These are phyloP conservation scores for Ramichloridium luteum DNA, from an alignment of 2,329 filamentous ascomycete genomes.

Conservation along the genomic window DNA sequence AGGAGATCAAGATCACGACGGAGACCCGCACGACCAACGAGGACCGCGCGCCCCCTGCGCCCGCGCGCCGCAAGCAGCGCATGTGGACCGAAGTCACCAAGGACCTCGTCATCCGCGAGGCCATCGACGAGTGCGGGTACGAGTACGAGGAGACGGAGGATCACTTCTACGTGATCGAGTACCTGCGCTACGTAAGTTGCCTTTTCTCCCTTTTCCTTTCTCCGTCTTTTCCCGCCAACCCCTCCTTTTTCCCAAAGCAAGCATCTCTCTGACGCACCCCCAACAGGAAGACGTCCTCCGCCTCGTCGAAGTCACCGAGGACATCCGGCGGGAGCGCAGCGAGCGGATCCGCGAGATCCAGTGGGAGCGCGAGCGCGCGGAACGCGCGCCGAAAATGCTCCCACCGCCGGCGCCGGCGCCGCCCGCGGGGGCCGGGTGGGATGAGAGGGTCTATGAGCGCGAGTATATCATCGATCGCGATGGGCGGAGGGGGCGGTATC, in stretches of 20 bases:
- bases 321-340: slow-evolving; percentile 57
- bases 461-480: slow-evolving; percentile 53
- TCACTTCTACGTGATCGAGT: slow-evolving; percentile 89
- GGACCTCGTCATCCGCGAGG: slow-evolving; percentile 75
- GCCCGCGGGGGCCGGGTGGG: slow-evolving; percentile 40
- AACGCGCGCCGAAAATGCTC: slow-evolving; percentile 41
- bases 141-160: slow-evolving; percentile 80
- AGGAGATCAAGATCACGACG: slow-evolving; percentile 31
- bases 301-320: slow-evolving; percentile 69
- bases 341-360: slow-evolving; percentile 48
- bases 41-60: slow-evolving; percentile 9
- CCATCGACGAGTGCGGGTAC: slow-evolving; percentile 73
- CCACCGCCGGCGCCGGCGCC: slow-evolving; percentile 23
- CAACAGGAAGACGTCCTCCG: slow-evolving; percentile 71
- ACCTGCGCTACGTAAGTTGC: slow-evolving; percentile 67
- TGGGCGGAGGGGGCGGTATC: slow-evolving; percentile 14
- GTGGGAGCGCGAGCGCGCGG: slow-evolving; percentile 43
- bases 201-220: neutral
- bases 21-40: slow-evolving; percentile 15
- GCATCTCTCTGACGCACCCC: slow-evolving; percentile 5
- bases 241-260: neutral
- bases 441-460: slow-evolving; percentile 54
- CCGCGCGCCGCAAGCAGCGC: slow-evolving; percentile 25
- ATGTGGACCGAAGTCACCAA: slow-evolving; percentile 98
- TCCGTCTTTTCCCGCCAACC: neutral